Percentiles rank a stretch among this genome's conserved stretches.
Evolutionary conservation across 768 basidiomycete species (phyloP).

Genomic region (Phylloporus sp.): DNA sequence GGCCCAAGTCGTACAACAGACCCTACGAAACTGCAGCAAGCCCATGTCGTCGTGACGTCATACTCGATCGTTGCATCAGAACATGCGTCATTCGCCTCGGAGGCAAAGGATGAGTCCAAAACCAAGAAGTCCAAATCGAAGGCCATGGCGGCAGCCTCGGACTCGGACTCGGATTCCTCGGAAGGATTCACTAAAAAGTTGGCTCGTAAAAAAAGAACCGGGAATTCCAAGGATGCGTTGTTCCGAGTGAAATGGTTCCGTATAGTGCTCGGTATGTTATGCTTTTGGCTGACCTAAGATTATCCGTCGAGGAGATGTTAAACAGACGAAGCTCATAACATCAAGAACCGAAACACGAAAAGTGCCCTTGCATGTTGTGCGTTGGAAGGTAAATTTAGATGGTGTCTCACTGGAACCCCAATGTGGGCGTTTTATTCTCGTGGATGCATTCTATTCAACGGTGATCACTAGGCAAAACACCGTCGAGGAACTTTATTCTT

Average conservation of each 20-base stretch:
- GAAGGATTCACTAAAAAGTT: constrained; percentile 36
- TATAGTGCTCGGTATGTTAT: constrained; percentile 68
- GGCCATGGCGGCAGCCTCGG: constrained; percentile 23
- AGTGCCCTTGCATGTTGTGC: constrained; percentile 73
- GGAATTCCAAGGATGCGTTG: constrained; percentile 56
- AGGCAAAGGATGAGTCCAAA: constrained; percentile 53
- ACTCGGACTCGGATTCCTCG: constrained; percentile 34
- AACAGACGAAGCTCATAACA: constrained; percentile 91
- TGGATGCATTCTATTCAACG: background rate
- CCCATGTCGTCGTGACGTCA: constrained; percentile 80
- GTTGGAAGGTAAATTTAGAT: constrained; percentile 72
- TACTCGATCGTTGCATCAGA: constrained; percentile 84
- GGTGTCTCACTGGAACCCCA: constrained; percentile 86
- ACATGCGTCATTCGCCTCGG: constrained; percentile 47
- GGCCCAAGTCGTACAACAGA: constrained; percentile 71
- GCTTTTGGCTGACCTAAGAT: background rate
- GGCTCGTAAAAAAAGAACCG: constrained; percentile 39
- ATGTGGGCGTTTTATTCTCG: constrained; percentile 38
- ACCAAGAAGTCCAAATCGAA: constrained; percentile 38
- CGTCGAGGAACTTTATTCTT: constrained; percentile 83
- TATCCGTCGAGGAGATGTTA: background rate
- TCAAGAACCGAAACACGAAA: constrained; percentile 82
- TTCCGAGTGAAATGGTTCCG: constrained; percentile 81
- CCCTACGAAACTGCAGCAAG: constrained; percentile 44
- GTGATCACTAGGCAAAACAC: constrained; percentile 65